Conservation (phyloP, 2,329 filamentous ascomycete species). For the Cladorrhinum sp. region DNA sequence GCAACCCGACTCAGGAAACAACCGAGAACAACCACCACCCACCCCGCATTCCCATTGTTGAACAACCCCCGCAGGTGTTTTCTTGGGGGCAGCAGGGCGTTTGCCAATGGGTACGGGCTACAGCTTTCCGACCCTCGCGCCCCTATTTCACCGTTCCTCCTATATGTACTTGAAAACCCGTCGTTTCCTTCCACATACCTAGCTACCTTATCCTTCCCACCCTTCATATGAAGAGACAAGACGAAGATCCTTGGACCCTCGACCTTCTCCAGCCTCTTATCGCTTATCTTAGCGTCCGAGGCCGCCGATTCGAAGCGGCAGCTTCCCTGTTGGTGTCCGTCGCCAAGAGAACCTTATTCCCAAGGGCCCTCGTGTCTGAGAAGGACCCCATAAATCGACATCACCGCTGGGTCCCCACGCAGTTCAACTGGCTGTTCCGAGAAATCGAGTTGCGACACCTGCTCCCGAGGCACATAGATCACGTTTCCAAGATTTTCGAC, state of each 20-base stretch:
- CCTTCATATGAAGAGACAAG: background rate
- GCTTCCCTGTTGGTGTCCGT: conserved; percentile 11
- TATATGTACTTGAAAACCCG: no score
- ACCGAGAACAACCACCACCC: background rate
- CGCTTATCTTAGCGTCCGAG: conserved; percentile 19
- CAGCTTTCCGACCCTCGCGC: background rate
- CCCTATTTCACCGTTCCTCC: background rate
- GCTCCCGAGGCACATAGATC: background rate
- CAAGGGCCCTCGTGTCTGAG: background rate
- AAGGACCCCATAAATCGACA: conserved; percentile 7
- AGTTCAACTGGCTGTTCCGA: background rate
- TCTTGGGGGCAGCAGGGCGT: background rate
- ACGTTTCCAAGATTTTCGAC: background rate
- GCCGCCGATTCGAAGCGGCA: conserved; percentile 14
- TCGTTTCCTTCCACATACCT: no score
- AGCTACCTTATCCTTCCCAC: background rate
- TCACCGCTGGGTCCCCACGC: conserved; percentile 1
- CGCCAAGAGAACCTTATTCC: conserved; percentile 18
- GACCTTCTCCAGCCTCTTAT: background rate
- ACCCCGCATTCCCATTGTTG: background rate
- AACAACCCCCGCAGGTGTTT: background rate
- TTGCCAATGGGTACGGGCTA: background rate
- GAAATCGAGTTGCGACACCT: background rate
- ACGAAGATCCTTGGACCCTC: background rate
- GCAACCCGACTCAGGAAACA: background rate